Conservation (phyloP, 2,329 filamentous ascomycete species). For the Dothideomycetidae sp. region DNA sequence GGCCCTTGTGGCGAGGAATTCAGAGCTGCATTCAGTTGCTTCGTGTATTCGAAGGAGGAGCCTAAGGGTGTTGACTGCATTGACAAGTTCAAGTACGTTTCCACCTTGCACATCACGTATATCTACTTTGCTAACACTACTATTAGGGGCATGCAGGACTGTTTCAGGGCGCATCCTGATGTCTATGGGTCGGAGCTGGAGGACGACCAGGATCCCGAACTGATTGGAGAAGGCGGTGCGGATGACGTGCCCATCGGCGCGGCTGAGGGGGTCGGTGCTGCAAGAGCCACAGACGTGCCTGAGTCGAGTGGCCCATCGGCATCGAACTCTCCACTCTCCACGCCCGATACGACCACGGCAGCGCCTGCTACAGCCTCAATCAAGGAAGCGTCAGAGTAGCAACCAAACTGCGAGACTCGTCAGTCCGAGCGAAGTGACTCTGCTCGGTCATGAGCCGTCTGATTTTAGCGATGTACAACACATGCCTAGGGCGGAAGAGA, state of each 20-base stretch:
- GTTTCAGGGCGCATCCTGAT: conserved; percentile 85
- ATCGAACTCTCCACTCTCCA: too few species aligned
- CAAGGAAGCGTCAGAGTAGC: too few species aligned
- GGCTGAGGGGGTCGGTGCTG: conserved; percentile 2
- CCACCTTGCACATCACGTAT: too few species aligned
- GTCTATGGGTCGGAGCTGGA: conserved; percentile 81
- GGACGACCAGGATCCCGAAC: conserved; percentile 48
- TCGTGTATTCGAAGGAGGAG: conserved; percentile 87
- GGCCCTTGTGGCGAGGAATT: conserved; percentile 94
- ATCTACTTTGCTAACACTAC: too few species aligned
- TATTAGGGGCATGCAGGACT: conserved; percentile 83
- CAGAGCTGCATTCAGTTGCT: conserved; percentile 92
- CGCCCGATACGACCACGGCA: too few species aligned
- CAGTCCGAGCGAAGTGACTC: too few species aligned
- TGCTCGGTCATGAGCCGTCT: too few species aligned
- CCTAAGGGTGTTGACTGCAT: conserved; percentile 97
- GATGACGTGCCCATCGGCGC: conserved; percentile 10
- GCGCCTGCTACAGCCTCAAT: too few species aligned
- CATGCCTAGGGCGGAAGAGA: too few species aligned
- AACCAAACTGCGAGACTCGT: too few species aligned
- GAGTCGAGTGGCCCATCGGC: too few species aligned
- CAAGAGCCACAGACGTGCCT: conserved; percentile 2
- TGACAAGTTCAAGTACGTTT: conserved; percentile 86
- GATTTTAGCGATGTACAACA: too few species aligned
- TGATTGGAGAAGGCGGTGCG: conserved; percentile 26